Evolutionary conservation across 768 basidiomycete genomes (phyloP), one percentile per base, ranked within the genome.

Genomic region (Terana coerulea): DNA sequence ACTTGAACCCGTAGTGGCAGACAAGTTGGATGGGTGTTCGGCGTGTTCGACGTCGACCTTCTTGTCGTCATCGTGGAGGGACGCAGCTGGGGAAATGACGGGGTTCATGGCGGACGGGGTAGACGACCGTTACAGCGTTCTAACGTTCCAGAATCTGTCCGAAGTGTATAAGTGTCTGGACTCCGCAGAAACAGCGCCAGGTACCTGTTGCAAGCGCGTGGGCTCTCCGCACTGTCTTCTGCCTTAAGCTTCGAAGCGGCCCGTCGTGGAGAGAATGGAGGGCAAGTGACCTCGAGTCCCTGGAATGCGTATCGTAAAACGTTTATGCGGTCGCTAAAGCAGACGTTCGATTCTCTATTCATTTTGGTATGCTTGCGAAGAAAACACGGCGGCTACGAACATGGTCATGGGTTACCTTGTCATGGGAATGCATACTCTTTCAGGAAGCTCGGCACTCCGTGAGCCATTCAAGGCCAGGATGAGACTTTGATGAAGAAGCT

Each of bases 1-100:
- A 62, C 68, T 24, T 67, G 61, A 25, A 67, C 61, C 26, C 56
- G 63, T 43, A 10, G 21, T 37, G 6, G 26, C 36, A 5, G 24
- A 19, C 9, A 39, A 24, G 22, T n/a, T n/a, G 8, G 68, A 59
- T 2, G 67, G 70, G 26, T 66, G 66, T 51, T 73, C 72, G 17
- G 59, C 66, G 30, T 61, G 45, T 51, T 56, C 51, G 39, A 53
- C 26, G n/a, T 47, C 48, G 31, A 49, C 39, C 47, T 49, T 45
- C 40, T 39, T 46, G 31, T 45, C 21, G 9, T 21, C 44, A 9
- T 31, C 52, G 21, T 55, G 47, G 41, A 44, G 2, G 11, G 37
- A 29, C 19, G 40, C 17, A 28, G 28, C 21, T 12, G 48, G 21
- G 24, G 50, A 47, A 1, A 25, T 12, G 17, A 45, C 21, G 2